These are phyloP conservation scores for Rhipidocladum racemiflorum DNA, from an alignment of 176 grass and related monocot species.

Conservation along the genomic window DNA sequence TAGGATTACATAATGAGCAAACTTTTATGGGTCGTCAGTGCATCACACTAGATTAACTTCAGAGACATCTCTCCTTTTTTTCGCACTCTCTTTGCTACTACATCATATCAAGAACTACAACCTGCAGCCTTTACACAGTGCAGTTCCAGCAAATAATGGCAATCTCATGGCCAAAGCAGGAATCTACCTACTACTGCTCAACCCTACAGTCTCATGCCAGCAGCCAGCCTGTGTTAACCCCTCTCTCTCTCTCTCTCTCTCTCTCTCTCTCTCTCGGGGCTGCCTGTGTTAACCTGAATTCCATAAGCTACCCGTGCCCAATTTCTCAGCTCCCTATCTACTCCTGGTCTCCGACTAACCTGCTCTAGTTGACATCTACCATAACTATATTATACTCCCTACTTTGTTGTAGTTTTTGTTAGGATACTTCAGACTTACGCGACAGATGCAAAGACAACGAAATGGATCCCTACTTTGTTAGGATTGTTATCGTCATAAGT, in stretches of 20 bases:
- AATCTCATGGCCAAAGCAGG: conserved; percentile 38
- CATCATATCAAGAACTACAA: conserved; percentile 11
- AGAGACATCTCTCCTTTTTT: background rate
- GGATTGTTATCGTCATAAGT: background rate
- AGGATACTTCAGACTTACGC: background rate
- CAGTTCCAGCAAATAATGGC: conserved; percentile 42
- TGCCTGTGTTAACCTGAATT: background rate
- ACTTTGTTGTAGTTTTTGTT: background rate
- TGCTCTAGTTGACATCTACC: background rate
- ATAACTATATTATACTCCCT: background rate
- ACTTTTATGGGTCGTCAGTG: conserved; percentile 8
- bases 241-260: no score
- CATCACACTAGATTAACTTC: conserved; percentile 25
- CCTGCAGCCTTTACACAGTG: conserved; percentile 1
- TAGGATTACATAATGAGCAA: conserved; percentile 1
- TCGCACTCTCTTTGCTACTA: background rate
- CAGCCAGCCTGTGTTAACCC: no score
- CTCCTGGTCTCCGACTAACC: background rate
- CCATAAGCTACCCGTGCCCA: conserved; percentile 39
- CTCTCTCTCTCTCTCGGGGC: no score
- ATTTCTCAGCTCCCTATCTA: conserved; percentile 17
- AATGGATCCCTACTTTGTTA: no score
- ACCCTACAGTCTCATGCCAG: no score
- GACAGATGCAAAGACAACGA: background rate
- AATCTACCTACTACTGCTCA: background rate